Evolutionary conservation across 805 yeast genomes (phyloP), one percentile per base, ranked within the genome.

Genomic region (Starmerella stigmatis): DNA sequence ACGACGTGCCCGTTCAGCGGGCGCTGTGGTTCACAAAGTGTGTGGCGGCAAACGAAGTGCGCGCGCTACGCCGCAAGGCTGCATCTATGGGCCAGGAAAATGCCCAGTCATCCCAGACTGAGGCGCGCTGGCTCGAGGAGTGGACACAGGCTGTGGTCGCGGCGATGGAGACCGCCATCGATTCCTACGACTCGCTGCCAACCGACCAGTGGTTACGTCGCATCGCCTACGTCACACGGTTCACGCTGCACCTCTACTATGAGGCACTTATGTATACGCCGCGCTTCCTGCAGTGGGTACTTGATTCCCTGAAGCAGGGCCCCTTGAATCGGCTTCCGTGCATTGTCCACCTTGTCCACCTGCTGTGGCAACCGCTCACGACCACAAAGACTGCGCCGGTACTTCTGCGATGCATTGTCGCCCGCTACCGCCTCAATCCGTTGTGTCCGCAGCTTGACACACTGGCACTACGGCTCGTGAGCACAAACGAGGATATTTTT

Each of bases 1-100:
- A 79, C 57, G 65, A 66, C 27, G 78, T 89, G 0, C 96, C 97
- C 0, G 65, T 81, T 2, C 60, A 73, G n/a, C 68, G 96, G 48
- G 94, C 96, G 0, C 62, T 89, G 2, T 89, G 98, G 98, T 73
- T 92, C 48, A 81, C 89, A 3, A 76, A 84, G 51, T 85, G 96
- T 61, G 85, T 88, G 3, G 78, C 88, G 20, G 78, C 83, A 11
- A 82, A 86, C 51, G 95, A 86, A 55, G 68, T 77, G 27, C 61
- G 82, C 22, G 76, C 75, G 13, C 56, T 78, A 39, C 73, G 72
- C 50, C 63, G 83, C 35, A 76, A 73, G 25, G 46, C 49, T 7
- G 46, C 33, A 0, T 27, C 44, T 10, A 23, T 36, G 19, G 46
- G 30, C 12, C 16, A 25, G 47, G 52, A 35, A 28, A 25, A 22